phyloP scores from a whole-genome alignment of 441 rosid species.

The Pelargonium myrrhifolium region DNA sequence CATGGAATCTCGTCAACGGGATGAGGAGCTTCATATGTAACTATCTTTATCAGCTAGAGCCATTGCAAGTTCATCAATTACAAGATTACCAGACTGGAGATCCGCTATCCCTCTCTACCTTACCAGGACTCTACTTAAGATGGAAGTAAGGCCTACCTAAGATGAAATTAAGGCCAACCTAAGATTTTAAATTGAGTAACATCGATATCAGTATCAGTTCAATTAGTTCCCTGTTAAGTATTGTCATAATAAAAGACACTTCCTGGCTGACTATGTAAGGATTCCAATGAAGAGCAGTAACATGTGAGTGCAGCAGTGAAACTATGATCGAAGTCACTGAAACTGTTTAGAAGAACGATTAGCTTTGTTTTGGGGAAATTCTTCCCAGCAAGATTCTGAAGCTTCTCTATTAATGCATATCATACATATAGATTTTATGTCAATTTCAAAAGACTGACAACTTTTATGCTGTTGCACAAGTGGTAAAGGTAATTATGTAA shows the following conservation, averaged over 20 bases:
- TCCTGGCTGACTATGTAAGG: neutral
- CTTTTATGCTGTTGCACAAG: neutral
- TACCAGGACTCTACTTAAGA: no score
- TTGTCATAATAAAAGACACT: neutral
- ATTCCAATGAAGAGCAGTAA: neutral
- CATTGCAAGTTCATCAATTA: no score
- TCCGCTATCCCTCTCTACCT: no score
- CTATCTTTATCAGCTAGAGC: no score
- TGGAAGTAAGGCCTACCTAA: no score
- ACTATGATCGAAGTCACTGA: conserved; percentile 1
- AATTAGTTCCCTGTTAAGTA: neutral
- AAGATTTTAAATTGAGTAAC: neutral
- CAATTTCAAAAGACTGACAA: neutral
- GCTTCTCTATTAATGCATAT: neutral
- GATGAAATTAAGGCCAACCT: neutral
- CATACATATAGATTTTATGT: neutral
- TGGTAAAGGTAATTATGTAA: neutral
- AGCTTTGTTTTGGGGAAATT: neutral
- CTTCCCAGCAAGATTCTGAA: neutral
- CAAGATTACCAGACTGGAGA: no score
- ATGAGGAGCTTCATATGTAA: neutral
- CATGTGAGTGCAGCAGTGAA: neutral
- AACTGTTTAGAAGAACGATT: neutral
- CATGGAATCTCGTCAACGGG: neutral
- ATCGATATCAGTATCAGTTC: neutral